Evolutionary conservation across 495 filamentous ascomycete species (phyloP).

Genomic region (Opeltia flavorubescens): DNA sequence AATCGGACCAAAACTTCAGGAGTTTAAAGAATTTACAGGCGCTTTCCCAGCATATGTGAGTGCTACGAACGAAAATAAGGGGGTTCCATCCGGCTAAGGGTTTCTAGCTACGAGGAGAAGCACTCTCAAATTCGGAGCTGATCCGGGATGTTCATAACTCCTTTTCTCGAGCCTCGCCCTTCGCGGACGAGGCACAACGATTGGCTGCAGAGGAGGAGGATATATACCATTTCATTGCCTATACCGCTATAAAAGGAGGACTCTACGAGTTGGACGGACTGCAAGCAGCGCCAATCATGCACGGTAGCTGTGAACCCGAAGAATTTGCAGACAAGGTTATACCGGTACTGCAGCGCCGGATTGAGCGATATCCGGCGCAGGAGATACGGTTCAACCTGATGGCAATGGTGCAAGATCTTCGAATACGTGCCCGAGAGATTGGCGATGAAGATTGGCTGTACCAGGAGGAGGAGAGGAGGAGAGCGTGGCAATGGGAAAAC

Average conservation of each 20-base stretch:
- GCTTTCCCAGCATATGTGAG: constrained; percentile 66
- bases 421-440: constrained; percentile 60
- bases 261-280: constrained; percentile 94
- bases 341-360: constrained; percentile 69
- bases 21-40: constrained; percentile 86
- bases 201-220: constrained; percentile 50
- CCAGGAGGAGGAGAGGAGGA: constrained; percentile 71
- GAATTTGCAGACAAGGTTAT: constrained; percentile 75
- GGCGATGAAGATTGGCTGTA: constrained; percentile 68
- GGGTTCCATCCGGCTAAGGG: too few species aligned
- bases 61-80: too few species aligned
- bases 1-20: constrained; percentile 47
- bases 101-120: constrained; percentile 43
- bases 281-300: constrained; percentile 79
- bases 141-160: constrained; percentile 90
- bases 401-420: constrained; percentile 74
- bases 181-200: constrained; percentile 73
- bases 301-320: constrained; percentile 54
- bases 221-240: constrained; percentile 96
- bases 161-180: constrained; percentile 78
- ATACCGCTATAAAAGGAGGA: constrained; percentile 61
- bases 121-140: constrained; percentile 55
- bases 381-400: constrained; percentile 95
- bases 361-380: constrained; percentile 67
- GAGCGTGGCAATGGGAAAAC: constrained; percentile 91